A percentile compares a stretch with the other conserved stretches of the same genome.
Conservation (phyloP, 129 eudicot genomes). For the Escallonia rubra region DNA sequence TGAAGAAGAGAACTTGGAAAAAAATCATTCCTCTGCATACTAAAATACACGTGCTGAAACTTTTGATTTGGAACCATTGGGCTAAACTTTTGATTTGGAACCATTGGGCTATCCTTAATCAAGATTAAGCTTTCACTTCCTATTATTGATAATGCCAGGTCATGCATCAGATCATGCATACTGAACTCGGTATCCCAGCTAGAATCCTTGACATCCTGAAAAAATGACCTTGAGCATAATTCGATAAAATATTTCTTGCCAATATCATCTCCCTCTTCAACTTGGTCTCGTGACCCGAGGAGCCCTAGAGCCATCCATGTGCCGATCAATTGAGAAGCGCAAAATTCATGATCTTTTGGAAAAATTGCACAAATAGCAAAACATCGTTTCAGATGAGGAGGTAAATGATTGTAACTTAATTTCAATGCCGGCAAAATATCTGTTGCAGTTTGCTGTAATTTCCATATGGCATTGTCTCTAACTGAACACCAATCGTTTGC, state of each 20-base stretch:
- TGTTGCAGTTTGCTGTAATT: too few species aligned
- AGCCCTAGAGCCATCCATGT: slow-evolving; percentile 20
- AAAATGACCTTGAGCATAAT: slow-evolving; percentile 17
- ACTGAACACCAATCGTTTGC: slow-evolving; percentile 6
- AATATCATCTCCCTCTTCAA: neutral
- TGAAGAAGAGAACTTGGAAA: neutral
- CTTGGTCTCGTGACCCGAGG: neutral
- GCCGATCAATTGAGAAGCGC: slow-evolving; percentile 3
- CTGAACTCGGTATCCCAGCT: neutral
- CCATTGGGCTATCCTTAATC: neutral
- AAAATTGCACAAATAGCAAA: slow-evolving; percentile 24
- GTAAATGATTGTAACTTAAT: slow-evolving; percentile 27
- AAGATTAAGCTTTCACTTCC: neutral
- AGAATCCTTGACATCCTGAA: neutral
- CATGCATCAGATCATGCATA: slow-evolving; percentile 18
- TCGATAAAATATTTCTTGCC: slow-evolving; percentile 20
- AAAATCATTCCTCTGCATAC: too few species aligned
- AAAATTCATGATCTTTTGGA: slow-evolving; percentile 18
- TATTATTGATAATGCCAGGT: slow-evolving; percentile 4
- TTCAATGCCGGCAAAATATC: slow-evolving; percentile 11
- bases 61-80: neutral
- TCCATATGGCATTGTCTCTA: slow-evolving; percentile 1
- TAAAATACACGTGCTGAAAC: neutral
- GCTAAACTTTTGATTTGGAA: too few species aligned
- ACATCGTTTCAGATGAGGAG: slow-evolving; percentile 18